phyloP scores from a whole-genome alignment of 495 filamentous ascomycete genomes.

The Xylaria scruposa region DNA sequence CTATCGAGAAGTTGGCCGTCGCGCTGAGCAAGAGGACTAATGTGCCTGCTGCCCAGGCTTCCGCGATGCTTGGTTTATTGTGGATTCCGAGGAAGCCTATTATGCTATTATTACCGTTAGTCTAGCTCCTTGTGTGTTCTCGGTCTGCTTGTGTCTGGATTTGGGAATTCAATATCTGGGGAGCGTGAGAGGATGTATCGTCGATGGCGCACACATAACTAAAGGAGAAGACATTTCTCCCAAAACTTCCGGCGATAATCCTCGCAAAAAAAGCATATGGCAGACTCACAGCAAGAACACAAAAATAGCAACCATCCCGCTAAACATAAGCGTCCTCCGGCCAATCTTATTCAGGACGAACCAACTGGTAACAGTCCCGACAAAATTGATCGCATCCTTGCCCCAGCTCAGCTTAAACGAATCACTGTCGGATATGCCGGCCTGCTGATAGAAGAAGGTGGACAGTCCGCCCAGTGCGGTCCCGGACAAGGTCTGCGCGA shows the following conservation, averaged over 20 bases:
- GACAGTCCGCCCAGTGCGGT: conserved; percentile 73
- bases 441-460: conserved; percentile 72
- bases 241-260: background rate
- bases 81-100: conserved; percentile 48
- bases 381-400: conserved; percentile 53
- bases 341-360: conserved; percentile 57
- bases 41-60: conserved; percentile 56
- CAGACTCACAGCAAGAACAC: conserved; percentile 47
- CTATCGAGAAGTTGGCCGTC: conserved; percentile 56
- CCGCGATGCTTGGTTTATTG: conserved; percentile 30
- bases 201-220: background rate
- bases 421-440: conserved; percentile 67
- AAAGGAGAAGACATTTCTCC: background rate
- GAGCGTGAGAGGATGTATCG: background rate
- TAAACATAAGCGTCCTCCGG: conserved; percentile 59
- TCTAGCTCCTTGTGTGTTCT: background rate
- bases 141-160: background rate
- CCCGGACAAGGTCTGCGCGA: conserved; percentile 73
- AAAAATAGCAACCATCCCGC: conserved; percentile 53
- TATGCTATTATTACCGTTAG: conserved; percentile 35
- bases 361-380: conserved; percentile 61
- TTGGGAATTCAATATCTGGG: background rate
- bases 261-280: background rate
- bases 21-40: conserved; percentile 53
- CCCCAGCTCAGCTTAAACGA: conserved; percentile 49